These are phyloP conservation scores for Echium plantagineum DNA, from an alignment of 257 asterid genomes.

Conservation along the genomic window DNA sequence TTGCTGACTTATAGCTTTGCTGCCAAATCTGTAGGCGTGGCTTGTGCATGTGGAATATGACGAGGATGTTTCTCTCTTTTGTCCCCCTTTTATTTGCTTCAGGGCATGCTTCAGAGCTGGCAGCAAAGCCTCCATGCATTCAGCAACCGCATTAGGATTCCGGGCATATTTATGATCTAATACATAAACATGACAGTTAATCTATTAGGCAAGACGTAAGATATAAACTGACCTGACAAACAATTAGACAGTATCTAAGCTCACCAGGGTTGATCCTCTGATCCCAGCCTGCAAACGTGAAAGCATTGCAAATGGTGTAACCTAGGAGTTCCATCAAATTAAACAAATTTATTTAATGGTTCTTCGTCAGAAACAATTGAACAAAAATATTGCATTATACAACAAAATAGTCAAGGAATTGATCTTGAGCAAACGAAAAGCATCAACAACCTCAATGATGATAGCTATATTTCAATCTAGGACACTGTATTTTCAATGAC, in stretches of 20 bases:
- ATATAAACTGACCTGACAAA: neutral
- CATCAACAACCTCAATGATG: too few species aligned
- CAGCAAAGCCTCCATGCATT: conserved; percentile 82
- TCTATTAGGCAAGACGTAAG: neutral
- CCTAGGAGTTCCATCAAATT: conserved; percentile 33
- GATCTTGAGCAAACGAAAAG: neutral
- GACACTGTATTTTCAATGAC: too few species aligned
- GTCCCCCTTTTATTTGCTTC: conserved; percentile 59
- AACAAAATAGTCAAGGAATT: too few species aligned
- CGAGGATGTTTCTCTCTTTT: conserved; percentile 42
- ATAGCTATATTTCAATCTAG: too few species aligned
- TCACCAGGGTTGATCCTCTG: conserved; percentile 93
- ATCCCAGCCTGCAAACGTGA: conserved; percentile 96
- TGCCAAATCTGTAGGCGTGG: conserved; percentile 37
- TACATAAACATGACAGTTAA: neutral
- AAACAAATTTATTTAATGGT: conserved; percentile 2
- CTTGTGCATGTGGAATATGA: conserved; percentile 32
- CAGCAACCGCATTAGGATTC: conserved; percentile 91
- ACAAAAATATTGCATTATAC: too few species aligned
- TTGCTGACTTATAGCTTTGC: conserved; percentile 24
- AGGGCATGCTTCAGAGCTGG: conserved; percentile 95
- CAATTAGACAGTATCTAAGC: conserved; percentile 2
- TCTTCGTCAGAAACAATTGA: too few species aligned
- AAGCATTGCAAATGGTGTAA: conserved; percentile 88
- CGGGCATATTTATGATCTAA: conserved; percentile 97